phyloP scores from a whole-genome alignment of 2,329 filamentous ascomycete genomes.

The Gnomoniopsis sp. region DNA sequence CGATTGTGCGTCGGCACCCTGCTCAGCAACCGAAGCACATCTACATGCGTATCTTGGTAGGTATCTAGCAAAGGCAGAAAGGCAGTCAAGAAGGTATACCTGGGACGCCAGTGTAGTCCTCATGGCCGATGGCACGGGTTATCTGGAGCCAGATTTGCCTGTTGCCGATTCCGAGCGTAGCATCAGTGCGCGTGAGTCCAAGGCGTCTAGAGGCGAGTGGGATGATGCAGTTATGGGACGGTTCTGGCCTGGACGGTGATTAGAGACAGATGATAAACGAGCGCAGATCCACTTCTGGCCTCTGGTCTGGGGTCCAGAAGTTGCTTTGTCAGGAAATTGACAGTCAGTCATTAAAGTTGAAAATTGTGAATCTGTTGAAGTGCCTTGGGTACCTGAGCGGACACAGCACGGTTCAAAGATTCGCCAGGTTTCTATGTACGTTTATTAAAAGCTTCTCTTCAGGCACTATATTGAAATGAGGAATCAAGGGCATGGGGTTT shows the following conservation, averaged over 20 bases:
- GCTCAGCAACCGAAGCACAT: too few relatives aligned
- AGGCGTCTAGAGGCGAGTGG: constrained; percentile 27
- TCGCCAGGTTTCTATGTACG: constrained; percentile 28
- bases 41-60: too few relatives aligned
- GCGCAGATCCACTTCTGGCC: constrained; percentile 31
- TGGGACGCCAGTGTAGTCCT: constrained; percentile 38
- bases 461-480: background rate
- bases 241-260: constrained; percentile 37
- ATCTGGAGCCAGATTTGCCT: constrained; percentile 24
- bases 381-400: constrained; percentile 24
- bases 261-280: constrained; percentile 19
- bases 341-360: constrained; percentile 33
- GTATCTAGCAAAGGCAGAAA: too few relatives aligned
- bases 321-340: constrained; percentile 37
- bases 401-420: constrained; percentile 27
- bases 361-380: constrained; percentile 28
- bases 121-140: constrained; percentile 33
- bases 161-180: constrained; percentile 29
- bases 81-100: too few relatives aligned
- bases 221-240: constrained; percentile 24
- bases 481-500: too few relatives aligned
- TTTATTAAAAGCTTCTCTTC: background rate
- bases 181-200: constrained; percentile 22
- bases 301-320: constrained; percentile 35
- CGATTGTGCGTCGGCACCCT: too few relatives aligned